Evolutionary conservation across 2,329 filamentous ascomycete species (phyloP).

Genomic region (Didymella pomorum): DNA sequence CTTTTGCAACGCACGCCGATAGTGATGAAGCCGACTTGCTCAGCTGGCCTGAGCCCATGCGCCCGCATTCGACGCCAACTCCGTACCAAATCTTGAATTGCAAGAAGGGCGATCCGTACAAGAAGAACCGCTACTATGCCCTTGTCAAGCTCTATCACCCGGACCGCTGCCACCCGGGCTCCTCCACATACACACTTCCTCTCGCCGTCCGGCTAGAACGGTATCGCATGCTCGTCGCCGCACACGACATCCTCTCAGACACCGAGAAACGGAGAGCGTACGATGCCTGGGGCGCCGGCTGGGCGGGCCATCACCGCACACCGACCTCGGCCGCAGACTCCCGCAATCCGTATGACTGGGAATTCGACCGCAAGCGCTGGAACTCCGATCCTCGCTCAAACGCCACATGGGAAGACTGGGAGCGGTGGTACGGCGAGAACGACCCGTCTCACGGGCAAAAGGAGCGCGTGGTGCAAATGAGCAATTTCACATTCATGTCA

Average conservation of each 20-base stretch:
- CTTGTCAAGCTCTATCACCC: constrained; percentile 97
- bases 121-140: constrained; percentile 84
- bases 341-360: constrained; percentile 36
- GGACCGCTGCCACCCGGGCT: constrained; percentile 63
- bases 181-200: constrained; percentile 57
- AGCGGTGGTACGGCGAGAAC: constrained; percentile 60
- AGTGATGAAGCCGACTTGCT: constrained; percentile 33
- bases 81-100: constrained; percentile 88
- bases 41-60: constrained; percentile 45
- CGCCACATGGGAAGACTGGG: constrained; percentile 98
- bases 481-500: constrained; percentile 78
- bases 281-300: constrained; percentile 82
- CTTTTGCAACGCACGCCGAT: constrained; percentile 42
- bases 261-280: constrained; percentile 80
- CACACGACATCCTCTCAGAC: constrained; percentile 87
- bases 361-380: constrained; percentile 43
- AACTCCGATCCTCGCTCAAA: constrained; percentile 66
- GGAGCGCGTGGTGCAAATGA: constrained; percentile 68
- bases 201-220: constrained; percentile 77
- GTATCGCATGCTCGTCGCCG: constrained; percentile 86
- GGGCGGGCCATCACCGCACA: constrained; percentile 60
- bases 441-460: constrained; percentile 48
- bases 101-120: constrained; percentile 71
- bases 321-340: constrained; percentile 21
- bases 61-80: constrained; percentile 65